Conservation (phyloP, 83 land plant genomes). For the Picea mariana region DNA sequence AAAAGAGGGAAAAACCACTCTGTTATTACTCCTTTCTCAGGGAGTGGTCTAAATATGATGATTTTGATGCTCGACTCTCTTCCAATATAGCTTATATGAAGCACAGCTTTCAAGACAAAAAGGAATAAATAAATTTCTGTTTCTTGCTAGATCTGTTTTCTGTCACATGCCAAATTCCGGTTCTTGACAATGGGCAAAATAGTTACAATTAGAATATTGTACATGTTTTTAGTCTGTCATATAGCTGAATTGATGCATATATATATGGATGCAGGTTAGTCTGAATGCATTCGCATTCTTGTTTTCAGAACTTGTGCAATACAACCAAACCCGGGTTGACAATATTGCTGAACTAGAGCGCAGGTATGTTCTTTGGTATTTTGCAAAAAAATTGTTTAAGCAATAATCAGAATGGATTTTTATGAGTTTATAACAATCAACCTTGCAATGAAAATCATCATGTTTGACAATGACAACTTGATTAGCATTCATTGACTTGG, state of each 20-base stretch:
- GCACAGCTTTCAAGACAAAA: background rate
- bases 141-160: slow-evolving; percentile 6
- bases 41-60: no score
- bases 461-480: slow-evolving; percentile 3
- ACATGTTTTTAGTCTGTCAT: background rate
- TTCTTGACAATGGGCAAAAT: slow-evolving; percentile 6
- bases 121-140: slow-evolving; percentile 4
- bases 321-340: slow-evolving; percentile 93
- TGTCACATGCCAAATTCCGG: no score
- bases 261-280: slow-evolving; percentile 75
- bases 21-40: no score
- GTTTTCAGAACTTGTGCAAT: slow-evolving; percentile 97
- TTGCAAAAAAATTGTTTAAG: background rate
- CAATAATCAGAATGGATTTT: background rate
- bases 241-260: background rate
- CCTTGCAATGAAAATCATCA: no score
- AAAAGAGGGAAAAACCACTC: no score
- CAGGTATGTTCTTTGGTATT: slow-evolving; percentile 51
- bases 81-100: no score
- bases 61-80: no score
- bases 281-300: slow-evolving; percentile 94
- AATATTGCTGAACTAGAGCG: slow-evolving; percentile 91
- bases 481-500: background rate
- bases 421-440: background rate
- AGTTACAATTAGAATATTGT: background rate